Evolutionary conservation across 371 early-diverging fungal genomes (phyloP).

Genomic region (Rhizopus stolonifer): DNA sequence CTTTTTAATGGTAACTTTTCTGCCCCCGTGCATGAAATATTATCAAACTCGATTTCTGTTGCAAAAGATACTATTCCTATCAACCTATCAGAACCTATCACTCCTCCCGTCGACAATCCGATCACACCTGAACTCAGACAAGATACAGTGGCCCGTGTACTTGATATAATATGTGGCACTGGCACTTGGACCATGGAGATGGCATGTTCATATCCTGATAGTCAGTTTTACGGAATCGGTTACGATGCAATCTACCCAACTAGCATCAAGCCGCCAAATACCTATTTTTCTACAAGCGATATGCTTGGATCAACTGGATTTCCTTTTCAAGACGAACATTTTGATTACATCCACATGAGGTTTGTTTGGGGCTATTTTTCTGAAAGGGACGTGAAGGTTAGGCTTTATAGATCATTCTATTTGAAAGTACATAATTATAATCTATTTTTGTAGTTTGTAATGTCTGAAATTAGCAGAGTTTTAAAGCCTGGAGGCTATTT

Average conservation of each 20-base stretch:
- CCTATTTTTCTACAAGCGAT: conserved; percentile 45
- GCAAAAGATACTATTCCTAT: conserved; percentile 33
- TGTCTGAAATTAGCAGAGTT: conserved; percentile 34
- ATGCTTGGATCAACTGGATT: conserved; percentile 40
- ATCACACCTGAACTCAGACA: neutral
- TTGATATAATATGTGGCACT: conserved; percentile 47
- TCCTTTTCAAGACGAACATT: conserved; percentile 51
- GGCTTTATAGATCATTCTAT: too few species aligned
- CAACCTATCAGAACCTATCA: conserved; percentile 10
- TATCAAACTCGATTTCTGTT: conserved; percentile 15
- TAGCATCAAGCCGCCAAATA: conserved; percentile 52
- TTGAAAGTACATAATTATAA: too few species aligned
- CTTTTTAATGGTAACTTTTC: conserved; percentile 37
- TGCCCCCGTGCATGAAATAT: conserved; percentile 30
- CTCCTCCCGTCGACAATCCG: neutral
- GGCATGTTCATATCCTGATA: conserved; percentile 54
- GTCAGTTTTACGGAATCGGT: conserved; percentile 53
- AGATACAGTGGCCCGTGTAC: conserved; percentile 21
- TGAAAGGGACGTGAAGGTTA: conserved; percentile 33
- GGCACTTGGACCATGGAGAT: conserved; percentile 55
- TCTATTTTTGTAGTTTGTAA: conserved; percentile 10
- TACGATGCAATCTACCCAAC: conserved; percentile 48
- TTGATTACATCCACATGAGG: conserved; percentile 60
- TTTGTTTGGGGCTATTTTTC: conserved; percentile 43
- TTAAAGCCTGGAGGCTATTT: conserved; percentile 61